A percentile compares a stretch with the other conserved stretches of the same genome.
Evolutionary conservation across 2,329 filamentous ascomycete species (phyloP).

Genomic region (Colletotrichum liriopes): DNA sequence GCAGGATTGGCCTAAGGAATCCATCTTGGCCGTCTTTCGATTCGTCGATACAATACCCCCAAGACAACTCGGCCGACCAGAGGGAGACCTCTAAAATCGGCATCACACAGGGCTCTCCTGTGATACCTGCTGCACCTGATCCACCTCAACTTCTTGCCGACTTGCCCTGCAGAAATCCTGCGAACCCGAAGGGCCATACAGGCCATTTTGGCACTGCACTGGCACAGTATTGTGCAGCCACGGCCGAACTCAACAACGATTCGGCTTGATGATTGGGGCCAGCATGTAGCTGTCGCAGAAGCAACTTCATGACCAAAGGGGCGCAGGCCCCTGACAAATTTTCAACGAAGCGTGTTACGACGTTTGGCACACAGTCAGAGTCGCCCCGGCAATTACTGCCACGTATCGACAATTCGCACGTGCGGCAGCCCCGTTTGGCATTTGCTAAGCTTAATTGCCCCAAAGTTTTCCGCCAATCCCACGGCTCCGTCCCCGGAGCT

Average conservation of each 20-base stretch:
- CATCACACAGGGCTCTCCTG: conserved; percentile 19
- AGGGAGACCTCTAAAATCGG: background rate
- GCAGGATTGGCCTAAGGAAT: conserved; percentile 19
- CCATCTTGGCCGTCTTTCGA: background rate
- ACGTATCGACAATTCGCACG: conserved; percentile 24
- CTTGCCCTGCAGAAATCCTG: conserved; percentile 7
- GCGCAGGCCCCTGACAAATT: background rate
- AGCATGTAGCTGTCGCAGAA: background rate
- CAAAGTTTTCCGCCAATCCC: conserved; percentile 38
- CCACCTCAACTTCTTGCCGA: conserved; percentile 23
- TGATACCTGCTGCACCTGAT: conserved; percentile 8
- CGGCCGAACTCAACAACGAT: background rate
- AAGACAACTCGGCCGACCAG: conserved; percentile 7
- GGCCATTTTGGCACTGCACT: background rate
- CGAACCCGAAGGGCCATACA: background rate
- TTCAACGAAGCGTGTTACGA: background rate
- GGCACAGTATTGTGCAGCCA: background rate
- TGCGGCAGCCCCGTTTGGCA: conserved; percentile 37
- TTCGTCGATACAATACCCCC: background rate
- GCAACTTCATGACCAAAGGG: background rate
- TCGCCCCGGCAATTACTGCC: conserved; percentile 23
- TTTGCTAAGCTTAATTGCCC: conserved; percentile 41
- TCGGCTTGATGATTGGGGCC: no score
- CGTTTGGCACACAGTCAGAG: background rate
- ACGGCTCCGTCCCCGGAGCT: conserved; percentile 36